Percentiles rank a stretch among this genome's conserved stretches.
These are phyloP conservation scores for Combretum micranthum DNA, from an alignment of 345 rosid genomes.

Conservation along the genomic window DNA sequence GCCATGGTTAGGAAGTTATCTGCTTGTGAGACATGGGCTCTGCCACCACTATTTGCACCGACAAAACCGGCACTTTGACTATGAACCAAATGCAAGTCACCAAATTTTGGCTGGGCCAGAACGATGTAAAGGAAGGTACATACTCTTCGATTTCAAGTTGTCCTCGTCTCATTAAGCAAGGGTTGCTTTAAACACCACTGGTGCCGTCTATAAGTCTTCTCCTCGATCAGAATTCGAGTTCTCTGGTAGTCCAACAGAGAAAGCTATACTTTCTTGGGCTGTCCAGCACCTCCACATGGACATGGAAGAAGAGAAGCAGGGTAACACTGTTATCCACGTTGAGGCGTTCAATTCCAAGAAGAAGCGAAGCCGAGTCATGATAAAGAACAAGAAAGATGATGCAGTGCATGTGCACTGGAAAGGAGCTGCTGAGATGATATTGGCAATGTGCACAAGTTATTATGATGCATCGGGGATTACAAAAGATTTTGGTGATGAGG, in stretches of 20 bases:
- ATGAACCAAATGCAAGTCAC: constrained; percentile 35
- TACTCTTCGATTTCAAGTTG: constrained; percentile 24
- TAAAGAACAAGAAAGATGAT: constrained; percentile 16
- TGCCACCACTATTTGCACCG: constrained; percentile 47
- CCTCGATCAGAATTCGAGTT: constrained; percentile 26
- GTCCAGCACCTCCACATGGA: constrained; percentile 22
- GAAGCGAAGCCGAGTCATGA: constrained; percentile 39
- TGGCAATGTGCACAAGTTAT: constrained; percentile 31
- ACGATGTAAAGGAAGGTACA: constrained; percentile 8
- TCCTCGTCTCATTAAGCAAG: constrained; percentile 45
- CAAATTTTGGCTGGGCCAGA: constrained; percentile 39
- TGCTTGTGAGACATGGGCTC: constrained; percentile 60
- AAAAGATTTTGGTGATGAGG: constrained; percentile 18
- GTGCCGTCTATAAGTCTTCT: constrained; percentile 31
- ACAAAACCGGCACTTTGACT: constrained; percentile 53
- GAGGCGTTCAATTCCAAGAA: constrained; percentile 46
- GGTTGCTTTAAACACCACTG: constrained; percentile 62
- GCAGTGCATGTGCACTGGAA: constrained; percentile 40
- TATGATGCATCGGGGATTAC: constrained; percentile 12
- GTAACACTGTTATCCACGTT: constrained; percentile 21
- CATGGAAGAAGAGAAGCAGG: constrained; percentile 18
- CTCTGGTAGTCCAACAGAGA: constrained; percentile 45
- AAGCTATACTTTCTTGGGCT: constrained; percentile 42
- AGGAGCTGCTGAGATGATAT: constrained; percentile 49
- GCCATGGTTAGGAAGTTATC: constrained; percentile 61